phyloP scores from a whole-genome alignment of 148 eudicot genomes.

The Fagopyrum tataricum region DNA sequence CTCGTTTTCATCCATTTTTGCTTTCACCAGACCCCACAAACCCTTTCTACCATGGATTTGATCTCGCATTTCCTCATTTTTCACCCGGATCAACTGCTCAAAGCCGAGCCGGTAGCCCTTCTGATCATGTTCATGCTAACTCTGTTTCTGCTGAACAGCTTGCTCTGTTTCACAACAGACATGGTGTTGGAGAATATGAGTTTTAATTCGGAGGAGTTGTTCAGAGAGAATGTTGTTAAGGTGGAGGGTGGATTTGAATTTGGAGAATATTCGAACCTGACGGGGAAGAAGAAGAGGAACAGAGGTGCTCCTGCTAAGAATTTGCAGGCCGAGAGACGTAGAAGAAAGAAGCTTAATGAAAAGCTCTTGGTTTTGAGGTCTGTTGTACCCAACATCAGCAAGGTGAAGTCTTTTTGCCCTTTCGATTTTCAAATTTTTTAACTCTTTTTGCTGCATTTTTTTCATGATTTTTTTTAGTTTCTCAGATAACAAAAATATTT shows the following conservation, averaged over 20 bases:
- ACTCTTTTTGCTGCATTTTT: too few relatives aligned
- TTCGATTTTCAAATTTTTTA: background rate
- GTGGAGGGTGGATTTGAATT: constrained; percentile 17
- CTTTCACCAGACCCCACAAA: background rate
- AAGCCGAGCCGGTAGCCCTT: constrained; percentile 19
- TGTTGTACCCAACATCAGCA: constrained; percentile 73
- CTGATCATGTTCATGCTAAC: background rate
- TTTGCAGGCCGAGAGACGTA: constrained; percentile 63
- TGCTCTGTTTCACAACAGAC: constrained; percentile 36
- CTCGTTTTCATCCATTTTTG: background rate
- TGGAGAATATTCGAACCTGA: constrained; percentile 16
- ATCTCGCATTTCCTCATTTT: constrained; percentile 24
- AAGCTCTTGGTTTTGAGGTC: constrained; percentile 69
- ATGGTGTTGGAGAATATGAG: constrained; percentile 19
- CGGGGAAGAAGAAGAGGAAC: constrained; percentile 32
- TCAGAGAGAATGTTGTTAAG: constrained; percentile 12
- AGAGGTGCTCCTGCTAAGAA: constrained; percentile 69
- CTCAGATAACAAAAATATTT: too few relatives aligned
- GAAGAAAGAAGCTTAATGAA: constrained; percentile 74
- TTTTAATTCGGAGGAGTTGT: constrained; percentile 36
- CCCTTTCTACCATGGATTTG: constrained; percentile 31
- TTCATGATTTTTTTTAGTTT: too few relatives aligned
- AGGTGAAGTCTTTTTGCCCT: constrained; percentile 19
- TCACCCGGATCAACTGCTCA: constrained; percentile 19
- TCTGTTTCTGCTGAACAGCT: constrained; percentile 24